Evolutionary conservation across 2,329 filamentous ascomycete genomes (phyloP).

Genomic region (Monilinia polystroma): DNA sequence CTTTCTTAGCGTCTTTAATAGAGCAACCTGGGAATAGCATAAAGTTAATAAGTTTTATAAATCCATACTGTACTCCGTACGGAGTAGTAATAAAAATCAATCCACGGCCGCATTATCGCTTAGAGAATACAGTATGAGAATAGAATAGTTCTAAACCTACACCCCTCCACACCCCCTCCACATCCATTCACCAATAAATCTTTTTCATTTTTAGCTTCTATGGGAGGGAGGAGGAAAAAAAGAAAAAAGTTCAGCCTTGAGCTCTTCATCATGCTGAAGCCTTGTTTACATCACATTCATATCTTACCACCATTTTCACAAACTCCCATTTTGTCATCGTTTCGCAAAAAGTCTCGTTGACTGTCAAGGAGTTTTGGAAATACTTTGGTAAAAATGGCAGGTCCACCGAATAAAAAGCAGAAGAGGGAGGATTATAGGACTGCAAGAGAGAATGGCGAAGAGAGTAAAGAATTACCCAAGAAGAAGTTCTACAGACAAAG

Average conservation of each 20-base stretch:
- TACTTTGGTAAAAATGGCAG: slow-evolving; percentile 41
- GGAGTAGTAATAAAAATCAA: not conserved
- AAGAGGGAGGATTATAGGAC: slow-evolving; percentile 67
- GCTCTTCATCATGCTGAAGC: slow-evolving; percentile 20
- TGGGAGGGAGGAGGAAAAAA: not conserved
- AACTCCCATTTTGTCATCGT: not conserved
- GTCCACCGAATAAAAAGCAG: slow-evolving; percentile 56
- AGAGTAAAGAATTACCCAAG: slow-evolving; percentile 60
- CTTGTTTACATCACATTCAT: slow-evolving; percentile 1
- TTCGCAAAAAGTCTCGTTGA: not conserved
- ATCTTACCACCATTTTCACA: not conserved
- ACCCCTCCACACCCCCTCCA: not conserved
- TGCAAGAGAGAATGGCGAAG: slow-evolving; percentile 50
- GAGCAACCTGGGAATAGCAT: too few species aligned
- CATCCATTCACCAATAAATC: not conserved
- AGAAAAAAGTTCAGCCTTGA: slow-evolving; percentile 26
- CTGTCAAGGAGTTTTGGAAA: slow-evolving; percentile 2
- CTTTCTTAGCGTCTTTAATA: too few species aligned
- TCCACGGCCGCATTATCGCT: not conserved
- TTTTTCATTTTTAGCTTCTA: not conserved
- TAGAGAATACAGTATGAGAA: not conserved
- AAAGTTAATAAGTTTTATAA: not conserved
- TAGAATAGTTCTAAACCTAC: not conserved
- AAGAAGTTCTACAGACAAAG: slow-evolving; percentile 97
- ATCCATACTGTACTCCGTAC: not conserved